phyloP scores from a whole-genome alignment of 208 protist species.

The Acanthamoeba castellanii region DNA sequence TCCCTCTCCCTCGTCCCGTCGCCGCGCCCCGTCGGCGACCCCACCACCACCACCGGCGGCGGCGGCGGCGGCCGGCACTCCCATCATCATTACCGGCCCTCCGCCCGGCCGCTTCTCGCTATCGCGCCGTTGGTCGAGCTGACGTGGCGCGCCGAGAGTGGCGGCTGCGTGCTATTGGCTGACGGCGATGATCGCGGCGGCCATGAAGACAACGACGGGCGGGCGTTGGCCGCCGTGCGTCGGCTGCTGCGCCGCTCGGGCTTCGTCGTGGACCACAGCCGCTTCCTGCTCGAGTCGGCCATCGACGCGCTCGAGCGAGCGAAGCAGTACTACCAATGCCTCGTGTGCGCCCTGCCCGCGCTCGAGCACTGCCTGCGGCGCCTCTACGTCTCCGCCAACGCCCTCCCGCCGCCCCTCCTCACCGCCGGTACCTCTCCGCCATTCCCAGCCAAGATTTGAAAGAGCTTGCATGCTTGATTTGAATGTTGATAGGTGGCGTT shows the following conservation, averaged over 20 bases:
- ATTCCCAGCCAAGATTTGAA: neutral
- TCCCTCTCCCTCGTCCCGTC: neutral
- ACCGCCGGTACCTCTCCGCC: neutral
- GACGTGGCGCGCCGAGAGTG: neutral
- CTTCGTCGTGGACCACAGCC: neutral
- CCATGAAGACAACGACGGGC: neutral
- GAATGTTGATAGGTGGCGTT: too few species aligned
- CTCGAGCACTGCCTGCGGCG: constrained; percentile 51
- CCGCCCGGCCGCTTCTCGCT: neutral
- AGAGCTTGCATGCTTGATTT: neutral
- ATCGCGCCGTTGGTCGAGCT: neutral
- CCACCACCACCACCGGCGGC: neutral
- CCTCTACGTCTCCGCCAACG: constrained; percentile 25
- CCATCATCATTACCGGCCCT: too few species aligned
- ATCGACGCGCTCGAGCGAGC: neutral
- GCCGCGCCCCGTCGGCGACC: too few species aligned
- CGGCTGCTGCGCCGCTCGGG: neutral
- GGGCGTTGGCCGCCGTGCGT: neutral
- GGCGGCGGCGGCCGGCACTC: too few species aligned
- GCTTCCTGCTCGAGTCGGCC: neutral
- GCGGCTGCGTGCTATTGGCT: neutral
- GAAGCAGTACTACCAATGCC: constrained; percentile 1
- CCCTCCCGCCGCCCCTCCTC: neutral
- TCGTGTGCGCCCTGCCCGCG: constrained; percentile 9
- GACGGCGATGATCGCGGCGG: neutral